Conservation (phyloP, 2,329 filamentous ascomycete species). For the Colletotrichum eleusines region DNA sequence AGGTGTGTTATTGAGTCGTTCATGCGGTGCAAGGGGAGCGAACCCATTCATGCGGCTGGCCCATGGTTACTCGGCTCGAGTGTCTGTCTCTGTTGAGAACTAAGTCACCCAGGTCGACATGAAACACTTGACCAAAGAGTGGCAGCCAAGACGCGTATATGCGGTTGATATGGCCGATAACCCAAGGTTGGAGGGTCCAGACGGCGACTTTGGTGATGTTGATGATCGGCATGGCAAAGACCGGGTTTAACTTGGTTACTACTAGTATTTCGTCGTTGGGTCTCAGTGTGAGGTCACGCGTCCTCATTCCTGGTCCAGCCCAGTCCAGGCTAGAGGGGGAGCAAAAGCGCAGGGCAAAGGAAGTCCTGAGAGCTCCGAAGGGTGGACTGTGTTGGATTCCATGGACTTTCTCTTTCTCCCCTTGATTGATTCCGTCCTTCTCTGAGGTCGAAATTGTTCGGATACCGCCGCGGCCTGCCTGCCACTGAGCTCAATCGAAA, state of each 20-base stretch:
- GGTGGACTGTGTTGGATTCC: too few relatives aligned
- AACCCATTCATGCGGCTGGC: too few relatives aligned
- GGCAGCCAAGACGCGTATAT: not conserved
- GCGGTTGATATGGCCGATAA: not conserved
- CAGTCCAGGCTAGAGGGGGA: not conserved
- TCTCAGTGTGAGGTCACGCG: slow-evolving; percentile 35
- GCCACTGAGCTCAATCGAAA: slow-evolving; percentile 15
- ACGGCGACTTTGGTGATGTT: slow-evolving; percentile 16
- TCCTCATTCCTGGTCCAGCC: not conserved
- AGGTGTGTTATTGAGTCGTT: slow-evolving; percentile 2
- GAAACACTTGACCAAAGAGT: not conserved
- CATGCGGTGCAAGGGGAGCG: too few relatives aligned
- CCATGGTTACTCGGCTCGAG: not conserved
- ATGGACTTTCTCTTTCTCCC: too few relatives aligned
- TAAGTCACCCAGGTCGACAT: not conserved
- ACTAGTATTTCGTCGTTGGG: slow-evolving; percentile 19
- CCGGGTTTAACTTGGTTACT: slow-evolving; percentile 32
- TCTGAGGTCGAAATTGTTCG: not conserved
- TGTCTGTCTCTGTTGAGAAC: not conserved
- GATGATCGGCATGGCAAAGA: slow-evolving; percentile 31
- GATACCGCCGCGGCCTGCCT: slow-evolving; percentile 5
- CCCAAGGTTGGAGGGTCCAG: not conserved
- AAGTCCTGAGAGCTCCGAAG: not conserved
- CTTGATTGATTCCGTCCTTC: slow-evolving; percentile 3
- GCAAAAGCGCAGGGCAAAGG: slow-evolving; percentile 2